phyloP scores from a whole-genome alignment of 352 stramenopile species.

The Pythium apleroticum region DNA sequence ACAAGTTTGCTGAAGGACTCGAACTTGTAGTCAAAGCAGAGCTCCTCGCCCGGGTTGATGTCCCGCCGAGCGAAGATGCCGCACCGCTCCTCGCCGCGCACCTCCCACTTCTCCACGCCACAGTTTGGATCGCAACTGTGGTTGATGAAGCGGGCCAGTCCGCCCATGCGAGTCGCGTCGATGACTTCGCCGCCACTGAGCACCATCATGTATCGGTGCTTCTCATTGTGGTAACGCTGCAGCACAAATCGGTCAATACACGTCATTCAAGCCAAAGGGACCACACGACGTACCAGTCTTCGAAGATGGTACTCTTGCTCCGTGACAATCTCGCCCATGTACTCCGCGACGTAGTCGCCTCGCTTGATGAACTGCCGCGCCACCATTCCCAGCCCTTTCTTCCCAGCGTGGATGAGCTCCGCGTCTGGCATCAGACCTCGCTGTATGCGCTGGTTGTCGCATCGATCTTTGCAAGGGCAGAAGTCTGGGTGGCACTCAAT shows the following conservation, averaged over 20 bases:
- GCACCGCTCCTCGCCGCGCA: conserved; percentile 92
- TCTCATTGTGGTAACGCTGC: conserved; percentile 81
- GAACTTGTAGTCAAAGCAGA: conserved; percentile 97
- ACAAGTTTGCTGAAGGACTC: conserved; percentile 55
- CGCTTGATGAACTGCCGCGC: conserved; percentile 48
- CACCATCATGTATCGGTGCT: conserved; percentile 86
- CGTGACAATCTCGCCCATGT: conserved; percentile 84
- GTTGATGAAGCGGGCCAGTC: conserved; percentile 95
- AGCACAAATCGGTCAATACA: neutral
- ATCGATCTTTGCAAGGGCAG: conserved; percentile 64
- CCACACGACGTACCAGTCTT: conserved; percentile 54
- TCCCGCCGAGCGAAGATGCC: conserved; percentile 93
- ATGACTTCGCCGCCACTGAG: conserved; percentile 85
- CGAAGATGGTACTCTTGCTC: conserved; percentile 82
- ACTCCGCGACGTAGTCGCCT: conserved; percentile 75
- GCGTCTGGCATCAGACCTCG: conserved; percentile 49
- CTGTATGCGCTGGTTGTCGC: conserved; percentile 80
- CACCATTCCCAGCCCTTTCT: conserved; percentile 64
- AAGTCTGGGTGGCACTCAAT: conserved; percentile 63
- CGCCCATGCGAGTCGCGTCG: conserved; percentile 88
- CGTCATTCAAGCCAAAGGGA: neutral
- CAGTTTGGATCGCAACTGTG: conserved; percentile 95
- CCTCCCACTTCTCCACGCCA: conserved; percentile 93
- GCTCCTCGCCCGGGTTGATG: conserved; percentile 89
- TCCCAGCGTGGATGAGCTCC: conserved; percentile 54